phyloP scores from a whole-genome alignment of 2,329 filamentous ascomycete genomes.

The Claviceps sp. region DNA sequence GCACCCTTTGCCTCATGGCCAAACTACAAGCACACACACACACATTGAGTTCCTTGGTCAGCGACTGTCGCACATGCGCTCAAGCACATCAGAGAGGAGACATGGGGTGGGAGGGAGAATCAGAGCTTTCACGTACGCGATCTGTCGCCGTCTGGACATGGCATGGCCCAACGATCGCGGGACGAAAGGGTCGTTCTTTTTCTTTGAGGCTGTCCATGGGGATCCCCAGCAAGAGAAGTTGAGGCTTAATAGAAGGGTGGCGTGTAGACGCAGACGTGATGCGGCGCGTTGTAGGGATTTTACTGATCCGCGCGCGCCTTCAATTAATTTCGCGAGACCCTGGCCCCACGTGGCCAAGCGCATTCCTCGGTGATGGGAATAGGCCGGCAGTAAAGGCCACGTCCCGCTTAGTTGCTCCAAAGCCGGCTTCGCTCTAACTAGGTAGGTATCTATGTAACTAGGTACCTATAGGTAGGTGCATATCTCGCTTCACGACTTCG shows the following conservation, averaged over 20 bases:
- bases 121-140: constrained; percentile 16
- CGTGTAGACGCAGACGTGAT: constrained; percentile 3
- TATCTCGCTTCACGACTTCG: too few relatives aligned
- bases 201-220: constrained; percentile 7
- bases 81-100: too few relatives aligned
- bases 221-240: not conserved
- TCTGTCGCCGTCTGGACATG: constrained; percentile 23
- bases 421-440: too few relatives aligned
- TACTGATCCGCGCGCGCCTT: not conserved
- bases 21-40: constrained; percentile 16
- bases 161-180: constrained; percentile 22
- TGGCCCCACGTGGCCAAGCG: too few relatives aligned
- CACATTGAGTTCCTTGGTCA: not conserved
- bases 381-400: not conserved
- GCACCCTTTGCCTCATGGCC: constrained; percentile 19
- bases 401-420: too few relatives aligned
- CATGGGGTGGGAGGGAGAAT: not conserved
- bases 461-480: too few relatives aligned
- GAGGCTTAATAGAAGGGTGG: not conserved
- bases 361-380: not conserved
- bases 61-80: not conserved
- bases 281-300: not conserved
- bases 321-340: too few relatives aligned
- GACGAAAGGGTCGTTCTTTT: constrained; percentile 9
- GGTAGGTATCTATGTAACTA: too few relatives aligned